Evolutionary conservation across 2,329 filamentous ascomycete species (phyloP), one percentile per base, ranked within the genome.

Genomic region (Fusarium nematophilum): DNA sequence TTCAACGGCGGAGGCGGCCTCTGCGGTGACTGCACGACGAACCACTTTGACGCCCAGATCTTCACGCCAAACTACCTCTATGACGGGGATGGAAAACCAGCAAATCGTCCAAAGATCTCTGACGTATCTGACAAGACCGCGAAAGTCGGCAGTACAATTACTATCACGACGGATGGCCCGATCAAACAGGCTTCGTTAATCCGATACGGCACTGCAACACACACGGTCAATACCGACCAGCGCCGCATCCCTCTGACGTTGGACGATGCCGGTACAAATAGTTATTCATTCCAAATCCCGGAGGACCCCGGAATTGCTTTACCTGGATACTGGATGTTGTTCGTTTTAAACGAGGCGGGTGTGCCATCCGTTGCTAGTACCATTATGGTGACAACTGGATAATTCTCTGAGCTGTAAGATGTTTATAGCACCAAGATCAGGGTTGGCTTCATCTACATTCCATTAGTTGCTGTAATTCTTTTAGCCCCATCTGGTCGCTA

Each of bases 261-360:
- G 21, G 9, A 6, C 1, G 40, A 36, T 1, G 26, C 30, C 1
- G 54, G 50, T 0, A 59, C 48, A 17, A 63, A 57, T 13, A 14
- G 17, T 8, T 65, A 65, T 9, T 33, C 54, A 3, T 56, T 65
- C 23, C 25, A 50, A 14, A 44, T 65, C 3, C 62, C 62, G 2
- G 14, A 31, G n/a, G 62, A 65, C 21, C 17, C 58, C 3, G 62
- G 62, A 4, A 15, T 65, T 27, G 62, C 58, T 5, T 9, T 65
- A 13, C 62, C 62, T 7, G 62, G 62, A 13, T 65, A 65, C 21
- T 65, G 62, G 62, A 65, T 65, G 62, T 34, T 65, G 36, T 65
- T 65, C 34, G 62, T 65, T 1, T 57, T 65, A 47, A 59, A 60
- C 21, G 33, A 23, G 38, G 61, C 38, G 15, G 58, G 62, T 2